These are phyloP conservation scores for Periconia sp. DNA, from an alignment of 2,329 filamentous ascomycete species.

Conservation along the genomic window DNA sequence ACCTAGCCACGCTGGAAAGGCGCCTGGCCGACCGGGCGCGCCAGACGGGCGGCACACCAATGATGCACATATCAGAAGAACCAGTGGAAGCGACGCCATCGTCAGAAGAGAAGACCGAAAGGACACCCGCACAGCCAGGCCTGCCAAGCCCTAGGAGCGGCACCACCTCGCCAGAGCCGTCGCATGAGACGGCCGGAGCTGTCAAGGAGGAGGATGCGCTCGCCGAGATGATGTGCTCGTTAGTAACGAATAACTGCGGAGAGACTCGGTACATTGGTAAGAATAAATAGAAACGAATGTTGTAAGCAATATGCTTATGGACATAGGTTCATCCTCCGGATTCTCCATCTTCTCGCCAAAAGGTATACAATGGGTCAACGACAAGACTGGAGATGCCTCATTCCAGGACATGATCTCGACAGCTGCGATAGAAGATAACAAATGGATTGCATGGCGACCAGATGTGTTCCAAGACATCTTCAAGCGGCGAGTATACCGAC, in stretches of 20 bases:
- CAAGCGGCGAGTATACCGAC: constrained; percentile 80
- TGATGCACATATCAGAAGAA: constrained; percentile 38
- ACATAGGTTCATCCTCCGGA: constrained; percentile 85
- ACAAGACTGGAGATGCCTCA: constrained; percentile 93
- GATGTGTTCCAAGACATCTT: constrained; percentile 96
- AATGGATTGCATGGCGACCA: constrained; percentile 98
- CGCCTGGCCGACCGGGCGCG: constrained; percentile 61
- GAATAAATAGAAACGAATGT: constrained; percentile 22
- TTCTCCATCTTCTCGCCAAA: constrained; percentile 99
- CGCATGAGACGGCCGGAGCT: constrained; percentile 48
- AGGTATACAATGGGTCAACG: constrained; percentile 97
- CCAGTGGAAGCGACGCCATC: constrained; percentile 31
- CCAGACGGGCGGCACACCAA: constrained; percentile 25
- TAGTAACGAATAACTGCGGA: constrained; percentile 92
- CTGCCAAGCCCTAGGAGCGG: constrained; percentile 58
- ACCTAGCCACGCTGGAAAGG: constrained; percentile 87
- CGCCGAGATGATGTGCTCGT: constrained; percentile 98
- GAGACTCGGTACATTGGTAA: constrained; percentile 95
- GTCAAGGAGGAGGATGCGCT: constrained; percentile 76
- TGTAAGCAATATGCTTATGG: constrained; percentile 26
- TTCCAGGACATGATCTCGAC: constrained; percentile 96
- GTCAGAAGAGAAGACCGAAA: constrained; percentile 46
- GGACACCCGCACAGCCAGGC: constrained; percentile 51
- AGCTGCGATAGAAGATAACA: constrained; percentile 84
- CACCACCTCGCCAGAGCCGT: constrained; percentile 57